Conservation (phyloP, 139 green algal species). For the Ostreobium quekettii region DNA sequence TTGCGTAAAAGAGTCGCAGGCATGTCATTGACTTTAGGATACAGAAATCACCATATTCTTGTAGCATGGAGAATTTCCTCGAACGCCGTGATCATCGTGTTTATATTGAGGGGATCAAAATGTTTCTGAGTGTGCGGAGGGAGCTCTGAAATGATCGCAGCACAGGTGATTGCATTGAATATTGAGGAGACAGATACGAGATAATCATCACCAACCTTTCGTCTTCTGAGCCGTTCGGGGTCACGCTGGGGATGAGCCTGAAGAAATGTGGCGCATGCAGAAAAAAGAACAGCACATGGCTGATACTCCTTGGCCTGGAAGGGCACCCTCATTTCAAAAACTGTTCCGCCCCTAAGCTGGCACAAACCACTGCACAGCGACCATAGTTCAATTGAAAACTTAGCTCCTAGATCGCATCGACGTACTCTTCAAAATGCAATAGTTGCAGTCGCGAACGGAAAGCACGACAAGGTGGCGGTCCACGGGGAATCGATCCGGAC, state of each 20-base stretch:
- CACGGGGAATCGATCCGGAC: no score
- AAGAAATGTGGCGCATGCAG: neutral
- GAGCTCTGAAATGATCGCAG: no score
- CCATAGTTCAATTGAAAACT: no score
- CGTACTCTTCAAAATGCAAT: no score
- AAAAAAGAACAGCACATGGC: neutral
- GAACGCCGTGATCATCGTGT: no score
- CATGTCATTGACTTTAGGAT: neutral
- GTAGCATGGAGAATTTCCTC: no score
- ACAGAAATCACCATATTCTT: neutral
- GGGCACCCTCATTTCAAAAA: neutral
- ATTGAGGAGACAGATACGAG: no score
- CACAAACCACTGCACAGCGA: neutral
- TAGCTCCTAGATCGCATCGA: no score
- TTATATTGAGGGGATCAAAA: no score
- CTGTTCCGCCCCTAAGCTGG: neutral
- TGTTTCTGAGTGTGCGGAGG: neutral
- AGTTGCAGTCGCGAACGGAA: no score
- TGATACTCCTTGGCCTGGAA: neutral
- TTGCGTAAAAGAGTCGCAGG: neutral
- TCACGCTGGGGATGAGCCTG: neutral
- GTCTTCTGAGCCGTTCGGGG: neutral
- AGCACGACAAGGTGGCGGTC: no score
- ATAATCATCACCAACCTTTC: slow-evolving; percentile 1
- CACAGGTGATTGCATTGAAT: no score